Base-by-base conservation (phyloP, 192 early-diverging fungal genomes). In the Paraglomus occultum region DNA sequence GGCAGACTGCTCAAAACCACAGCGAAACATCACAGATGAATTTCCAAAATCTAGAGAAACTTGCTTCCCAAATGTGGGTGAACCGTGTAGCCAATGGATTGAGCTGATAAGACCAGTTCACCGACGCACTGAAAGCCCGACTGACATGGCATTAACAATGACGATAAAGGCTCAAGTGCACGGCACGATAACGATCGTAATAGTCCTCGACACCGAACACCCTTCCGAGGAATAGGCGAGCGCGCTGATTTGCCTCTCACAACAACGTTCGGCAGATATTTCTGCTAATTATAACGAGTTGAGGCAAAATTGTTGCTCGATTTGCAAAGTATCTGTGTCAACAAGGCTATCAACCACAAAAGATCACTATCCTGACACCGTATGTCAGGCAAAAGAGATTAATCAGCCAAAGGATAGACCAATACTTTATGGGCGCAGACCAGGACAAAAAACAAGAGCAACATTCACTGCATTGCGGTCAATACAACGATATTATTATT, bases 401-500 rank as follows among this genome's bases (percentile, higher is more conserved):
- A 47, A 76, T 85, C 14, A 42, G 50, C 31, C 74, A 74, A 17
- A 65, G 42, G 15, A 39, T 80, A 6, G 73, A 74, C 2, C 68
- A 51, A 55, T 74, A 31, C n/a, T 9, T 4, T 12, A 18, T 45
- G 10, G 60, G 51, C 7, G 53, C 22, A 55, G 22, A 18, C 4
- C 38, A 31, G 4, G 53, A 18, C n/a, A 55, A 55, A 8, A n/a
- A 8, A 8, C 38, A 10, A 64, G 38, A 44, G 70, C 6, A 66
- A 70, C 67, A 84, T 88, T 6, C 91, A 89, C 14, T 92, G 88
- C 46, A 95, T 99, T 1, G 96, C 73, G 95, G 95, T 48, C 92
- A 96, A 49, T 95, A 99, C 73, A 97, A 96, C 73, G 93, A 97
- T 70, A 95, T 97, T 66, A 95, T 99, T 64, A 95, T 99, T 43